A percentile compares a stretch with the other conserved stretches of the same genome.
Evolutionary conservation across 2,329 filamentous ascomycete genomes (phyloP).

Genomic region (Westerdykella ornata): DNA sequence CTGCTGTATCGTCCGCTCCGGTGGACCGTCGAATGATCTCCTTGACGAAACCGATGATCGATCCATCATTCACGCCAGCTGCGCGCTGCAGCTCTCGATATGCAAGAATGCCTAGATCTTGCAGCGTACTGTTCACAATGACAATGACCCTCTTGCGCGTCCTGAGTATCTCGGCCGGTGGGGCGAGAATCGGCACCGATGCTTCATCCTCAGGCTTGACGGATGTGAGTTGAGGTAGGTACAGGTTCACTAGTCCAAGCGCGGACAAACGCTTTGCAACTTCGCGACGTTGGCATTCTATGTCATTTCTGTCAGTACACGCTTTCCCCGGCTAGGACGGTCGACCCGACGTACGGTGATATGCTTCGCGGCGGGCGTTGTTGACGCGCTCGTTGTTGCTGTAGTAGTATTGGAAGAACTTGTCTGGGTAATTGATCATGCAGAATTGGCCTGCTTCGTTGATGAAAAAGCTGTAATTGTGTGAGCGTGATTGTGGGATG

Average conservation of each 20-base stretch:
- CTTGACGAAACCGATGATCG: conserved; percentile 57
- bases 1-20: conserved; percentile 7
- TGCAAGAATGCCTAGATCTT: conserved; percentile 70
- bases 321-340: conserved; percentile 1
- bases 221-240: conserved; percentile 53
- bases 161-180: conserved; percentile 45
- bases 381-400: conserved; percentile 72
- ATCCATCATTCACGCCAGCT: conserved; percentile 65
- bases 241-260: conserved; percentile 54
- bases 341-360: conserved; percentile 54
- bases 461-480: conserved; percentile 61
- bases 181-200: conserved; percentile 64
- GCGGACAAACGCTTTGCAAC: conserved; percentile 56
- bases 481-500: background rate
- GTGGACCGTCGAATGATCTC: conserved; percentile 34
- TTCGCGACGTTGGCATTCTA: conserved; percentile 58
- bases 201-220: conserved; percentile 42
- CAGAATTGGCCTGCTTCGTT: conserved; percentile 70
- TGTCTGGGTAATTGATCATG: conserved; percentile 58
- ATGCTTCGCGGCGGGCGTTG: conserved; percentile 58
- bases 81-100: conserved; percentile 58
- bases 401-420: conserved; percentile 68
- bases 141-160: conserved; percentile 60
- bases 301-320: conserved; percentile 6
- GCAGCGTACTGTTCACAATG: conserved; percentile 63